These are phyloP conservation scores for Rhizopogon rudus DNA, from an alignment of 768 basidiomycete genomes.

Conservation along the genomic window DNA sequence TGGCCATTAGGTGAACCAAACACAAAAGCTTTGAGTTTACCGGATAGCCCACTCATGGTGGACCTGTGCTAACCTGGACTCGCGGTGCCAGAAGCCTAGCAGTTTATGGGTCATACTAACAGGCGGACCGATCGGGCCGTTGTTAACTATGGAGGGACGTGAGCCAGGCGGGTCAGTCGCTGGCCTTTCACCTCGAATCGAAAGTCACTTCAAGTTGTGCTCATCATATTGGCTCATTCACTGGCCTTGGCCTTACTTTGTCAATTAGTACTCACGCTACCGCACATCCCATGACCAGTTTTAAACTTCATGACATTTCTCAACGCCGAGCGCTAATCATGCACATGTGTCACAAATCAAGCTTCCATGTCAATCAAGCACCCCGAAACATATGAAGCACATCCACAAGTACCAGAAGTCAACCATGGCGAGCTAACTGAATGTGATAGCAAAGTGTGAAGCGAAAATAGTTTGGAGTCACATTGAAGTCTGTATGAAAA, in stretches of 20 bases:
- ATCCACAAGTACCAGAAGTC: not conserved
- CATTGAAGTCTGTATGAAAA: not conserved
- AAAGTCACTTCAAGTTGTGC: too few species aligned
- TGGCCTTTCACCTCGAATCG: too few species aligned
- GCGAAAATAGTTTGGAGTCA: not conserved
- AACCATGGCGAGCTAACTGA: not conserved
- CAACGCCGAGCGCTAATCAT: not conserved
- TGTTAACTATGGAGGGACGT: too few species aligned
- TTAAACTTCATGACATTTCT: not conserved
- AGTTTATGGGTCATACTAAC: too few species aligned
- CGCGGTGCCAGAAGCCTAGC: too few species aligned
- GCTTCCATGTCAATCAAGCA: too few species aligned
- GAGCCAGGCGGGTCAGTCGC: too few species aligned
- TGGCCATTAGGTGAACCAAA: constrained; percentile 25
- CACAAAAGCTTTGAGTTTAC: constrained; percentile 21
- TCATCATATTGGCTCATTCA: not conserved
- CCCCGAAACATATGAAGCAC: not conserved
- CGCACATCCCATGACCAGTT: too few species aligned
- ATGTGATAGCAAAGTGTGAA: not conserved
- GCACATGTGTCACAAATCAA: too few species aligned
- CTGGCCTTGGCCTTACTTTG: not conserved
- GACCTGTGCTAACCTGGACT: not conserved
- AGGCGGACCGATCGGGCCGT: too few species aligned
- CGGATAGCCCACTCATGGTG: constrained; percentile 17
- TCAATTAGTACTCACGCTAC: not conserved